phyloP scores from a whole-genome alignment of 2,329 filamentous ascomycete species.

The Ophiostoma pallidulum region DNA sequence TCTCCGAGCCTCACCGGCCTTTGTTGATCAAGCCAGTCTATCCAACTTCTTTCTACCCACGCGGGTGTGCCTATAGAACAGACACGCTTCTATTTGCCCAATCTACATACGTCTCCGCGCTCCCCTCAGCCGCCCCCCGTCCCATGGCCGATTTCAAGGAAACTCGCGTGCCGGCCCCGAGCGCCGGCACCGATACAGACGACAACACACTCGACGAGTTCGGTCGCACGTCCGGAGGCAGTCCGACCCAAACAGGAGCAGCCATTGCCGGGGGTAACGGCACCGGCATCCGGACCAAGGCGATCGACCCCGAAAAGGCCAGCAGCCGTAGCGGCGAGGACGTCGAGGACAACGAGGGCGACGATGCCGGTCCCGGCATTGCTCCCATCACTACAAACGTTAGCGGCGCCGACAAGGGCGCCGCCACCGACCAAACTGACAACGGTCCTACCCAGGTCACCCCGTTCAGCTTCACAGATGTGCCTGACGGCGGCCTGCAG shows the following conservation, averaged over 20 bases:
- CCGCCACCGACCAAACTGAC: neutral
- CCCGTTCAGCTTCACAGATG: neutral
- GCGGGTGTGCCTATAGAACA: too few relatives aligned
- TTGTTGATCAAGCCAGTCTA: too few relatives aligned
- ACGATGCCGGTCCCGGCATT: neutral
- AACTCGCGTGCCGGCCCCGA: neutral
- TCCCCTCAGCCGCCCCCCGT: neutral
- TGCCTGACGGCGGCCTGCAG: conserved; percentile 19
- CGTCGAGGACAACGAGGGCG: neutral
- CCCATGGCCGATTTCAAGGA: neutral
- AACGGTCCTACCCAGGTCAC: neutral
- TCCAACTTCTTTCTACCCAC: too few relatives aligned
- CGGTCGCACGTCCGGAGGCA: neutral
- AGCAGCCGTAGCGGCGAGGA: neutral
- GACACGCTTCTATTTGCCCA: neutral
- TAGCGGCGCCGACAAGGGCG: too few relatives aligned
- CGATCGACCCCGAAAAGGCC: conserved; percentile 5
- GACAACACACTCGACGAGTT: conserved; percentile 5
- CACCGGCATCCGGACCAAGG: conserved; percentile 1
- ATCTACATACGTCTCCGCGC: neutral
- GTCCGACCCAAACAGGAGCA: neutral
- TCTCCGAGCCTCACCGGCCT: too few relatives aligned
- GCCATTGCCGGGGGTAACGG: neutral
- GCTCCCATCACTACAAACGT: too few relatives aligned
- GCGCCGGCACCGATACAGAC: conserved; percentile 9